Percentiles rank a stretch among this genome's conserved stretches.
Conservation (phyloP, 306 rosid genomes). For the Crataegus laevigata region DNA sequence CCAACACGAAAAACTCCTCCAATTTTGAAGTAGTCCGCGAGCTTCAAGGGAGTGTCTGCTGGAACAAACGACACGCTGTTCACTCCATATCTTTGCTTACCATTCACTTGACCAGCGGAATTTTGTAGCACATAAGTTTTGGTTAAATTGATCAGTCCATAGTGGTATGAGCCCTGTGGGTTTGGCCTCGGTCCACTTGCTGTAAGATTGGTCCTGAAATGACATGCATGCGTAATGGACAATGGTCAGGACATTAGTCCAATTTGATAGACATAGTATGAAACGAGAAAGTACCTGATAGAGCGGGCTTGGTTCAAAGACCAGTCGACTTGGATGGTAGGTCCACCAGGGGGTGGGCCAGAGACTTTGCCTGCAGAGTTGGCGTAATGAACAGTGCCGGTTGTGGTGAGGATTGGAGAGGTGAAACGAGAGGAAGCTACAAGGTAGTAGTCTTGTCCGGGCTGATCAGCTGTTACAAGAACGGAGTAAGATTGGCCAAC, state of each 20-base stretch:
- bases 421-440: constrained; percentile 76
- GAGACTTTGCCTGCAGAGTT: constrained; percentile 69
- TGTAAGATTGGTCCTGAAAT: constrained; percentile 86
- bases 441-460: constrained; percentile 66
- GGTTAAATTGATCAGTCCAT: constrained; percentile 64
- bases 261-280: background rate
- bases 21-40: constrained; percentile 83
- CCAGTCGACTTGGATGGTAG: constrained; percentile 98
- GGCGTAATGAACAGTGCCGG: constrained; percentile 66
- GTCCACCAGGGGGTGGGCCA: constrained; percentile 96
- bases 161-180: constrained; percentile 97
- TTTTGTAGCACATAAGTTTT: constrained; percentile 58
- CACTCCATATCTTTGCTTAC: constrained; percentile 82
- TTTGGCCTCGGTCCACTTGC: constrained; percentile 99
- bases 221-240: background rate
- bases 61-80: constrained; percentile 85
- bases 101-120: constrained; percentile 64
- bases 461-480: constrained; percentile 82
- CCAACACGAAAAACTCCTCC: constrained; percentile 73
- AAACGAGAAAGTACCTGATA: constrained; percentile 42
- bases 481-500: constrained; percentile 91
- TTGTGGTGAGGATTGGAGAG: constrained; percentile 48
- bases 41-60: constrained; percentile 85
- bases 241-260: background rate
- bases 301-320: constrained; percentile 98